Base-by-base conservation (phyloP, 2,329 filamentous ascomycete genomes). In the Arthrobotrys entomopaga region DNA sequence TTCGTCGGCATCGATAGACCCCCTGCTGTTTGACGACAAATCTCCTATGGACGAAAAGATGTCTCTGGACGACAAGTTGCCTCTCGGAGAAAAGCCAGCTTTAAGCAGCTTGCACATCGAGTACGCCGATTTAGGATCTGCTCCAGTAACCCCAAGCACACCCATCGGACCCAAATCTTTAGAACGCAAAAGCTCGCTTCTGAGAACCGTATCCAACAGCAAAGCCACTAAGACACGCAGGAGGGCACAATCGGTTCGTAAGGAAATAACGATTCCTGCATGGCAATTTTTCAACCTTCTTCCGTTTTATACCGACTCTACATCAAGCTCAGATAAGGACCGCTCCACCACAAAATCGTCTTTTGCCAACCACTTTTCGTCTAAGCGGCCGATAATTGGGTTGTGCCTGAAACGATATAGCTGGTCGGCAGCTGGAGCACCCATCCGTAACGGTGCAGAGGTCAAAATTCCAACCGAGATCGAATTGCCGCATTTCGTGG, bases 261-360 rank as follows among this genome's bases (percentile, higher is more conserved):
- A 94, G 79, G 93, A 96, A 78, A 91, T 98, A 13, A 89, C 94
- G 70, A 97, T 98, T 84, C 94, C 94, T 42, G 95, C 95, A 1
- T 98, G 93, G 93, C 94, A 97, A 79, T 97, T 98, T 80, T 98
- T 97, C 82, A 92, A 91, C 79, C 84, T 98, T 34, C 69, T 78
- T 3, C 77, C 77, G 4, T 78, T 78, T 29, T 78, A 78, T 54
- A 76, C 76, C 53, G 76, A 77, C 43, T 73, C 65, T 29, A 13
- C 53, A 38, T 71, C 67, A 46, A 54, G 50, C 22, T 60, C 49
- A 26, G 69, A 73, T 29, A 73, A 73, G 20, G 69, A 73, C 26
- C 63, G 65, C 10, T 76, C 74, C 40, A 76, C 76, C 26, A 77
- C 77, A 19, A 76, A 77, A 26, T 74, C 75, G 20, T 77, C 75